Evolutionary conservation across 768 basidiomycete genomes (phyloP).

Genomic region (Myochromella boudieri): DNA sequence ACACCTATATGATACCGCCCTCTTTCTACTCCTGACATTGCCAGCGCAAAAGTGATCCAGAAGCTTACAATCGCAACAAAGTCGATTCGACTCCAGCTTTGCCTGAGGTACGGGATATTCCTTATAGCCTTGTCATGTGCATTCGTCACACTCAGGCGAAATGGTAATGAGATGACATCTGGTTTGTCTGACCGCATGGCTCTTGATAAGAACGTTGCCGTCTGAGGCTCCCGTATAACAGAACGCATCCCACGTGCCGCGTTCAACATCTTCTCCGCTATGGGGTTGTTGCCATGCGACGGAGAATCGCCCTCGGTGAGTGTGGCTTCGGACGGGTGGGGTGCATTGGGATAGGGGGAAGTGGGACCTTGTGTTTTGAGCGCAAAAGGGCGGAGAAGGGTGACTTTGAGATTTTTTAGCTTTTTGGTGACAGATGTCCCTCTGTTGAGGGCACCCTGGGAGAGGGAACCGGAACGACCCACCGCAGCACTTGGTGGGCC

Average conservation of each 20-base stretch:
- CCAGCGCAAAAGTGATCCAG: constrained; percentile 81
- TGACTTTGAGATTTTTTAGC: constrained; percentile 42
- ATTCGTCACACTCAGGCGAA: constrained; percentile 57
- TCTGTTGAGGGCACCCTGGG: constrained; percentile 39
- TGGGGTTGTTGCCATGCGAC: constrained; percentile 19
- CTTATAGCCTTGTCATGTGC: constrained; percentile 56
- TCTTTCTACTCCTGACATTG: constrained; percentile 66
- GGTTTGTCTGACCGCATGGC: constrained; percentile 45
- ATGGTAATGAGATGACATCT: constrained; percentile 56
- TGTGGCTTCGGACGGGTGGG: constrained; percentile 22
- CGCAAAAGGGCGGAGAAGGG: constrained; percentile 55
- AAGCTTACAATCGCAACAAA: constrained; percentile 82
- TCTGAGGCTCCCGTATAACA: constrained; percentile 41
- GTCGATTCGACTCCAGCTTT: constrained; percentile 92
- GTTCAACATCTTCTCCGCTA: constrained; percentile 33
- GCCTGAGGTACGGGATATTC: constrained; percentile 85
- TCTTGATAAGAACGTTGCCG: constrained; percentile 50
- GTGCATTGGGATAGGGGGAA: constrained; percentile 23
- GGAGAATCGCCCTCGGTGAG: constrained; percentile 26
- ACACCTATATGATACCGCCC: constrained; percentile 74
- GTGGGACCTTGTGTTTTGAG: constrained; percentile 32
- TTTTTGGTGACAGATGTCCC: constrained; percentile 46
- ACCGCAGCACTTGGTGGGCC: constrained; percentile 26
- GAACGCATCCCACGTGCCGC: constrained; percentile 35
- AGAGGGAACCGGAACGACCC: constrained; percentile 22